A percentile compares a stretch with the other conserved stretches of the same genome.
phyloP scores from a whole-genome alignment of 768 basidiomycete species.

The Tricholoma flavovirens region DNA sequence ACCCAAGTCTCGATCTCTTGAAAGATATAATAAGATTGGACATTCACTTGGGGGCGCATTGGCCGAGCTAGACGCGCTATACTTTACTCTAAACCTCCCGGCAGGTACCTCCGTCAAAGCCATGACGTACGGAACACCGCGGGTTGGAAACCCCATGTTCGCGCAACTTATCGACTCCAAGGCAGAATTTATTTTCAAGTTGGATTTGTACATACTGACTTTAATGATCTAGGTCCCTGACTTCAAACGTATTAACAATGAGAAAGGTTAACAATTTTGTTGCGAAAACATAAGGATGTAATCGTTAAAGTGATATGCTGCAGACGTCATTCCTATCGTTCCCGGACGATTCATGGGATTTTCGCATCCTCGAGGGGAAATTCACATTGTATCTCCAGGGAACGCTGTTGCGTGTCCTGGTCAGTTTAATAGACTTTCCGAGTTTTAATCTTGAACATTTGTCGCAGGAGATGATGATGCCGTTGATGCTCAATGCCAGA shows the following conservation, averaged over 20 bases:
- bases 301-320: too few relatives aligned
- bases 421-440: slow-evolving; percentile 8
- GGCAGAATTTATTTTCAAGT: slow-evolving; percentile 30
- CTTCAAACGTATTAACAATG: slow-evolving; percentile 31
- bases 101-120: slow-evolving; percentile 31
- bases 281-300: not conserved
- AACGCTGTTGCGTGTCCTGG: slow-evolving; percentile 34
- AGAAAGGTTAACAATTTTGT: slow-evolving; percentile 20
- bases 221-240: not conserved
- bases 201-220: slow-evolving; percentile 28
- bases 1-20: slow-evolving; percentile 11
- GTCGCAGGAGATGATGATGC: slow-evolving; percentile 48
- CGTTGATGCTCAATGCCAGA: slow-evolving; percentile 47
- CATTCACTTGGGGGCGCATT: slow-evolving; percentile 51
- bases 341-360: slow-evolving; percentile 33
- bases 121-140: slow-evolving; percentile 44
- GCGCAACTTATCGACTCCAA: slow-evolving; percentile 42
- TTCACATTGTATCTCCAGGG: slow-evolving; percentile 42
- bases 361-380: slow-evolving; percentile 46
- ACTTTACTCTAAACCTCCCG: slow-evolving; percentile 41
- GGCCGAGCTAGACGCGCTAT: slow-evolving; percentile 44
- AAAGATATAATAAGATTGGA: slow-evolving; percentile 27
- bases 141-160: slow-evolving; percentile 46
- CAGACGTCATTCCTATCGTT: not conserved
- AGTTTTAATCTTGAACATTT: not conserved